A percentile compares a stretch with the other conserved stretches of the same genome.
Evolutionary conservation across 768 basidiomycete species (phyloP).

Genomic region (Termitomyces sp.): DNA sequence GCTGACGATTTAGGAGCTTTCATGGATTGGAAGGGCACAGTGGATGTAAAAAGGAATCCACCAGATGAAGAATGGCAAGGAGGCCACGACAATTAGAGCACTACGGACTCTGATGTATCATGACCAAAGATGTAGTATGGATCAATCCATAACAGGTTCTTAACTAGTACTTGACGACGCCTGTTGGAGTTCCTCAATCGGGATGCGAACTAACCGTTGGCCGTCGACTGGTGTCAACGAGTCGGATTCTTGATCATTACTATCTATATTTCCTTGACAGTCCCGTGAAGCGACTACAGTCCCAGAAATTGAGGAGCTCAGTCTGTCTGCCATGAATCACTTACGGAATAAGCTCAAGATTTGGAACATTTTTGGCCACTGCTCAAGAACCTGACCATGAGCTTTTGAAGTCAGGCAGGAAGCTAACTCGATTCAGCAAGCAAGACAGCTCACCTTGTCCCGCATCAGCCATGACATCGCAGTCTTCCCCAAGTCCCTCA

Average conservation of each 20-base stretch:
- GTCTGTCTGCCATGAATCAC: conserved; percentile 19
- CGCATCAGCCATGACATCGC: conserved; percentile 73
- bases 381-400: conserved; percentile 71
- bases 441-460: conserved; percentile 47
- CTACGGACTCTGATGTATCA: not conserved
- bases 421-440: not conserved
- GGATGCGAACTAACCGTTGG: conserved; percentile 68
- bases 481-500: conserved; percentile 65
- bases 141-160: not conserved
- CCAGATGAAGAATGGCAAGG: conserved; percentile 41
- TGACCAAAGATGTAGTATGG: not conserved
- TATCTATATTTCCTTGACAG: conserved; percentile 19
- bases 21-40: conserved; percentile 39
- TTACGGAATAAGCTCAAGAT: conserved; percentile 65
- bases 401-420: conserved; percentile 32
- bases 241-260: not conserved
- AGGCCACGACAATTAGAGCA: not conserved
- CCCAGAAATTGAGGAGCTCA: not conserved
- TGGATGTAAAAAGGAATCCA: conserved; percentile 40
- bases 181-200: conserved; percentile 58
- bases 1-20: conserved; percentile 40
- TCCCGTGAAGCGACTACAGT: conserved; percentile 46
- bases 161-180: conserved; percentile 13
- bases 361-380: conserved; percentile 83
- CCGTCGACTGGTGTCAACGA: conserved; percentile 27